These are phyloP conservation scores for Sporothrix curviconia DNA, from an alignment of 2,329 filamentous ascomycete genomes.

Conservation along the genomic window DNA sequence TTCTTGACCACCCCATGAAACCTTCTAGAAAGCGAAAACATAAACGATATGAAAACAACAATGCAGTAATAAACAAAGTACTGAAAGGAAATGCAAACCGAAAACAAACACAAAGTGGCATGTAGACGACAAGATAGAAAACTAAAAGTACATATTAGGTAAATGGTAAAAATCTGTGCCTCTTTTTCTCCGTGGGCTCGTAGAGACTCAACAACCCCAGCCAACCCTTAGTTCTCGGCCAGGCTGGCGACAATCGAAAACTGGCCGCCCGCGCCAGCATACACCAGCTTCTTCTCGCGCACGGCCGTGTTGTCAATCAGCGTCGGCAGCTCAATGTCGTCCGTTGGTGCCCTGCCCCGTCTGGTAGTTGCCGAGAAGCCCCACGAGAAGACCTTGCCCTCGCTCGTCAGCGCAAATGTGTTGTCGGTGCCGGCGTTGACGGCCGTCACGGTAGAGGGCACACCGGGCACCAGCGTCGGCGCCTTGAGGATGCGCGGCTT, in stretches of 20 bases:
- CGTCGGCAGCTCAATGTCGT: slow-evolving; percentile 72
- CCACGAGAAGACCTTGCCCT: slow-evolving; percentile 70
- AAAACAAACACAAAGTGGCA: neutral
- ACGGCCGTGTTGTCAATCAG: slow-evolving; percentile 80
- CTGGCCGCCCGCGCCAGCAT: slow-evolving; percentile 82
- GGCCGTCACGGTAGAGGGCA: slow-evolving; percentile 46
- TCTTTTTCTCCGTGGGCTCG: neutral
- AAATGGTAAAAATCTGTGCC: neutral
- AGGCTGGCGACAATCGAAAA: slow-evolving; percentile 59
- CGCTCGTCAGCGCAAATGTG: slow-evolving; percentile 60
- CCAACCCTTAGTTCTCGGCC: slow-evolving; percentile 23
- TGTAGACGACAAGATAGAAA: neutral
- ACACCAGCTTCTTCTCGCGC: slow-evolving; percentile 64
- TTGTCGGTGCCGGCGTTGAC: slow-evolving; percentile 66
- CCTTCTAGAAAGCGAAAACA: neutral
- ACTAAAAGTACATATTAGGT: slow-evolving; percentile 8
- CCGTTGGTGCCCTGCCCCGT: slow-evolving; percentile 70
- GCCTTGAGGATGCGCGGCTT: slow-evolving; percentile 65
- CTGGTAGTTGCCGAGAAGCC: slow-evolving; percentile 78
- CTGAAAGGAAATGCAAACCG: neutral
- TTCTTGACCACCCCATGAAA: no score
- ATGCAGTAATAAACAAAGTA: neutral
- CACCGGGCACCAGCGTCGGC: slow-evolving; percentile 54
- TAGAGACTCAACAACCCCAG: no score
- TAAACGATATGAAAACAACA: neutral